Conservation (phyloP, 306 rosid genomes). For the Betula pendula region DNA sequence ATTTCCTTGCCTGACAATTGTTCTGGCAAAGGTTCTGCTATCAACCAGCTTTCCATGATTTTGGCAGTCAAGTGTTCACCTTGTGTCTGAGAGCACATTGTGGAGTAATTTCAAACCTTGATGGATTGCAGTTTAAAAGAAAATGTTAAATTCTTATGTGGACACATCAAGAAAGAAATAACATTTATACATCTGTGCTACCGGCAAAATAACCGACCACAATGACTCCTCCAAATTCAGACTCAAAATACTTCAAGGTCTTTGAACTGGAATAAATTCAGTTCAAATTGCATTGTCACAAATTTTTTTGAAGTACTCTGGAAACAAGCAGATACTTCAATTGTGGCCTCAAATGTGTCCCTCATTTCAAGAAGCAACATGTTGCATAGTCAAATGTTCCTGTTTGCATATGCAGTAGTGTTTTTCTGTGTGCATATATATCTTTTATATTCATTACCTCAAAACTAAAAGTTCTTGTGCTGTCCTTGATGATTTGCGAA, state of each 20-base stretch:
- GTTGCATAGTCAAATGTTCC: not conserved
- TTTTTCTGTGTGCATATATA: not conserved
- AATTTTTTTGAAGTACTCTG: not conserved
- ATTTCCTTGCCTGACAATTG: conserved; percentile 7
- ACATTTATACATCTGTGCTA: not conserved
- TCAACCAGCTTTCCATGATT: not conserved
- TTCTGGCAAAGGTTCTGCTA: not conserved
- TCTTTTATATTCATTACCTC: not conserved
- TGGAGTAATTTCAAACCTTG: not conserved
- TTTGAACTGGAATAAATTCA: not conserved
- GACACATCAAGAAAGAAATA: not conserved
- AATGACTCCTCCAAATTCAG: not conserved
- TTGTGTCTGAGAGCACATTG: not conserved
- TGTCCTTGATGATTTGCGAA: not conserved
- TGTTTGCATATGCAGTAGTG: not conserved
- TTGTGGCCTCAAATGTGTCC: not conserved
- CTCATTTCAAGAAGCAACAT: not conserved
- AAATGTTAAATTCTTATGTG: not conserved
- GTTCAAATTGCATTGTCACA: not conserved
- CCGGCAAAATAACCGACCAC: not conserved
- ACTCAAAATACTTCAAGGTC: not conserved
- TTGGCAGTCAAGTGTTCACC: not conserved
- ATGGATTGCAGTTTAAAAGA: not conserved
- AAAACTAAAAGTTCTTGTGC: not conserved
- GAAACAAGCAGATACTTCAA: not conserved